Evolutionary conservation across 805 yeast genomes (phyloP), one percentile per base, ranked within the genome.

Genomic region (Wickerhamiella bombiphila): DNA sequence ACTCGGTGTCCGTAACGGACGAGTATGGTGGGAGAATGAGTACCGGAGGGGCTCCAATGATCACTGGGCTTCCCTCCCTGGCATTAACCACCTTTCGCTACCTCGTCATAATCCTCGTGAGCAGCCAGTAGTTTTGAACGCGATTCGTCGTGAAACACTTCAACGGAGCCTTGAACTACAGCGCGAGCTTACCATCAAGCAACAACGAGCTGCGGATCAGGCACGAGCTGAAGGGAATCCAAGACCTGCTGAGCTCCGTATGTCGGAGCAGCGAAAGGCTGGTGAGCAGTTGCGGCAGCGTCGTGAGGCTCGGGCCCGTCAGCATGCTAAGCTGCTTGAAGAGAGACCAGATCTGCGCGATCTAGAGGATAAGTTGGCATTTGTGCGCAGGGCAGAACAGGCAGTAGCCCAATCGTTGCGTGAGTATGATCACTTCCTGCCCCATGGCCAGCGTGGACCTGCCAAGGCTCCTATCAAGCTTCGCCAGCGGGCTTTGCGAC

Each of bases 31-130:
- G 97, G 95, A 83, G 50, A 73, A 74, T 47, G 63, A 71, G 37
- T 85, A 93, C 93, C 70, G 94, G 57, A 74, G 73, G 60, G 97
- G 97, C 34, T 85, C 73, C 37, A 75, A 70, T 34, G 61, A 65
- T 44, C 67, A 76, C 56, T 85, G 96, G 96, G 62, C 70, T 38
- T 47, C 44, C 2, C 68, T 67, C 6, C 13, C 5, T 17, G 72
- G 25, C 37, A 75, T 76, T 13, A 59, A 67, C 43, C 94, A 82
- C 59, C 65, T 65, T n/a, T 58, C 61, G 41, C 58, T 82, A 68
- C 48, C 64, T 41, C 33, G 59, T 56, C 64, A 68, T 53, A 66
- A 67, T 43, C 72, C 82, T 17, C 72, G 80, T 49, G 80, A 78
- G 50, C 79, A 78, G 55, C 67, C 71, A 43, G 74, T 73, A 2